Conservation (phyloP, 345 rosid species). For the Lepidium sativum region DNA sequence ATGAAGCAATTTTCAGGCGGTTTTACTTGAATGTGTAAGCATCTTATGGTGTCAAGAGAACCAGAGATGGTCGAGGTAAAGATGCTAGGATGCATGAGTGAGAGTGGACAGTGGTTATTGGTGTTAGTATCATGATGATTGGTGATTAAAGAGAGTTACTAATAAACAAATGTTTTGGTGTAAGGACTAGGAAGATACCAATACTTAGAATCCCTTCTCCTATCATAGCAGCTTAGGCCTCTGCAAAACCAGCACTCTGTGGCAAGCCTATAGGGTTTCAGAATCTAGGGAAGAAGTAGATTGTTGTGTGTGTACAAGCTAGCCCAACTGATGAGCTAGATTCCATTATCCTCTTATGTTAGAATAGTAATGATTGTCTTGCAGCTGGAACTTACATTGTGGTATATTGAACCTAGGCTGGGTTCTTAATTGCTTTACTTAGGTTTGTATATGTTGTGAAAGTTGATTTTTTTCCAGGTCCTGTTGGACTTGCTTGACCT, state of each 20-base stretch:
- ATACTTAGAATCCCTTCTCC: not conserved
- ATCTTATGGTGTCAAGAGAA: not conserved
- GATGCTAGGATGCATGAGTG: not conserved
- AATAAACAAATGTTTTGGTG: not conserved
- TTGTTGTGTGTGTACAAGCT: not conserved
- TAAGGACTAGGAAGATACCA: not conserved
- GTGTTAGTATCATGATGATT: not conserved
- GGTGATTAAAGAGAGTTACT: not conserved
- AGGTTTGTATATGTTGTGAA: not conserved
- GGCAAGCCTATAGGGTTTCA: not conserved
- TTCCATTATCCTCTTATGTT: too few relatives aligned
- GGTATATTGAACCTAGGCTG: too few relatives aligned
- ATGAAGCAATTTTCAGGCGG: not conserved
- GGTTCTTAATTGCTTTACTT: not conserved
- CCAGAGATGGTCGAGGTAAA: not conserved
- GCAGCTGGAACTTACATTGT: too few relatives aligned
- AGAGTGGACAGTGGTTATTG: not conserved
- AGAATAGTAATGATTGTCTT: too few relatives aligned
- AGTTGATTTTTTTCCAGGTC: not conserved
- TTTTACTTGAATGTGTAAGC: not conserved
- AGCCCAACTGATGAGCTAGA: not conserved
- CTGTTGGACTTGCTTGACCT: not conserved
- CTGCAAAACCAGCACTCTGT: not conserved
- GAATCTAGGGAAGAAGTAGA: not conserved
- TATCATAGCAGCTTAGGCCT: not conserved